phyloP scores from a whole-genome alignment of 108 stramenopile species.

The Nitzschia sp. region DNA sequence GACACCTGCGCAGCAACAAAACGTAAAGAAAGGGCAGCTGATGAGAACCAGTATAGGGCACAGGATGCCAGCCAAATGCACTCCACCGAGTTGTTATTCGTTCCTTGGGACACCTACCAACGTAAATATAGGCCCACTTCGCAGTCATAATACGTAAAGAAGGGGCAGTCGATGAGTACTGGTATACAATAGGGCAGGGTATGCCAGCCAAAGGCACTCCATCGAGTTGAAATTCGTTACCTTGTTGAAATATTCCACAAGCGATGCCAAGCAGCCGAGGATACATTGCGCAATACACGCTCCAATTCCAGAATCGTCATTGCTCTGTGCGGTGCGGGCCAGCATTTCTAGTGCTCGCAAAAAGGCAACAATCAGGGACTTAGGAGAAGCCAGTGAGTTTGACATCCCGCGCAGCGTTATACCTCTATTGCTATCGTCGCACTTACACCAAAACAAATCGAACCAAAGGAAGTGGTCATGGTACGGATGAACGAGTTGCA shows the following conservation, averaged over 20 bases:
- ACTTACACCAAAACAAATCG: constrained; percentile 84
- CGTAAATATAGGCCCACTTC: constrained; percentile 86
- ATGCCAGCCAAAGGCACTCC: no score
- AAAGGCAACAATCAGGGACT: constrained; percentile 81
- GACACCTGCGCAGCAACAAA: constrained; percentile 37
- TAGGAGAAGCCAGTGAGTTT: not conserved
- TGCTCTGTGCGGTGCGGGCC: constrained; percentile 52
- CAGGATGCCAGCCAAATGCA: no score
- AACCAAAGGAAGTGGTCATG: constrained; percentile 85
- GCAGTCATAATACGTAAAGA: not conserved
- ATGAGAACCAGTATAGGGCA: no score
- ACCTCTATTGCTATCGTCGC: not conserved
- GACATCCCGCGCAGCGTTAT: no score
- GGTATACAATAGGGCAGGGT: no score
- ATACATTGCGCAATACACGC: constrained; percentile 70
- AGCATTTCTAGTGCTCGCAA: constrained; percentile 71
- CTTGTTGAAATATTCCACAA: constrained; percentile 79
- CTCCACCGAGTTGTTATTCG: no score
- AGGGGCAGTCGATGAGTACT: not conserved
- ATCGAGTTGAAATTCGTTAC: no score
- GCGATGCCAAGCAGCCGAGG: constrained; percentile 44
- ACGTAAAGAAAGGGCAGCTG: not conserved
- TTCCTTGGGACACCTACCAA: no score
- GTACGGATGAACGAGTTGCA: constrained; percentile 61
- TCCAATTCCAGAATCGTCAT: constrained; percentile 51